Percentiles rank a stretch among this genome's conserved stretches.
These are phyloP conservation scores for Candida sp. DNA, from an alignment of 1,139 yeast species.

Conservation along the genomic window DNA sequence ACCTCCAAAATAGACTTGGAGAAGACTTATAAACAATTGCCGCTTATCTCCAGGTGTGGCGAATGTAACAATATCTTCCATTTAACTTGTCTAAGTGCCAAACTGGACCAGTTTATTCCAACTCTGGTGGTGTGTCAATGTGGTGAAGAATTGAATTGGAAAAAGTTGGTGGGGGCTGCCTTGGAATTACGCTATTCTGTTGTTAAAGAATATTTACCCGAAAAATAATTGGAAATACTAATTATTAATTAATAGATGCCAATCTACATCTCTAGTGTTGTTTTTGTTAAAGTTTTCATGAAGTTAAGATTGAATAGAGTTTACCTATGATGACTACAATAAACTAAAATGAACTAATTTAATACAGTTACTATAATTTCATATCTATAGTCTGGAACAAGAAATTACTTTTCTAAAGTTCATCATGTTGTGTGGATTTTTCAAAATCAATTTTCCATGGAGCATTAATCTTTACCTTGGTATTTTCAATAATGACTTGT, in stretches of 20 bases:
- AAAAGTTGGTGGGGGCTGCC: conserved; percentile 31
- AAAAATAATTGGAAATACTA: too few relatives aligned
- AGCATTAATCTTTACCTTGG: conserved; percentile 45
- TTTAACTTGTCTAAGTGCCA: conserved; percentile 39
- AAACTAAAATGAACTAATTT: too few relatives aligned
- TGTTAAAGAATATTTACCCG: conserved; percentile 9
- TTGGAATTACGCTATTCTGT: conserved; percentile 20
- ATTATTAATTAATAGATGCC: too few relatives aligned
- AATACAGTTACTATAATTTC: not conserved
- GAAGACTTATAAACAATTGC: conserved; percentile 7
- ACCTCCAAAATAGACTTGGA: conserved; percentile 4
- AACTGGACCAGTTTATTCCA: conserved; percentile 28
- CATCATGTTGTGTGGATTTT: conserved; percentile 22
- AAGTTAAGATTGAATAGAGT: too few relatives aligned
- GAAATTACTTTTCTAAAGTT: conserved; percentile 20
- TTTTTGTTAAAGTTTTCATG: too few relatives aligned
- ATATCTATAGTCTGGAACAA: not conserved
- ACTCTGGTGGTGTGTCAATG: conserved; percentile 40
- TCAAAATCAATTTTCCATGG: conserved; percentile 44
- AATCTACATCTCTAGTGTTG: too few relatives aligned
- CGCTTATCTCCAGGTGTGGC: conserved; percentile 33
- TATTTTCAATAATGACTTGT: conserved; percentile 46
- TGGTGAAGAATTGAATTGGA: conserved; percentile 35
- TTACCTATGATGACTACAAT: too few relatives aligned
- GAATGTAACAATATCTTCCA: conserved; percentile 39